phyloP scores from a whole-genome alignment of 352 stramenopile species.

The Halophytophthora polymorphica region DNA sequence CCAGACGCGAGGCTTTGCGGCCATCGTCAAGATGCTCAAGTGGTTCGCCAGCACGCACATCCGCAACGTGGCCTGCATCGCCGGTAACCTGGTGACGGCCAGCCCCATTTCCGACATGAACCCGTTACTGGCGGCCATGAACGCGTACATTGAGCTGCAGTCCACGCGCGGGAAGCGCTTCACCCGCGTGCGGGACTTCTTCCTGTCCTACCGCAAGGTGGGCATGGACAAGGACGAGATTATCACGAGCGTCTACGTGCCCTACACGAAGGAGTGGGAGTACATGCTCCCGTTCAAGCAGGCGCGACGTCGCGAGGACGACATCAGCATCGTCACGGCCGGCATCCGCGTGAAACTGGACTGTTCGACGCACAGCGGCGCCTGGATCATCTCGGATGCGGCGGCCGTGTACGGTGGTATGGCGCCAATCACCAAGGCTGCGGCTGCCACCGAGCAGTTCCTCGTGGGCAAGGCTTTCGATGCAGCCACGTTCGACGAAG shows the following conservation, averaged over 20 bases:
- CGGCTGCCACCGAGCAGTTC: constrained; percentile 49
- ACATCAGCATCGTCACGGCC: constrained; percentile 97
- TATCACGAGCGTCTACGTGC: constrained; percentile 90
- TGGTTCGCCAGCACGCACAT: constrained; percentile 98
- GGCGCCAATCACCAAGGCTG: constrained; percentile 63
- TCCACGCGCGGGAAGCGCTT: constrained; percentile 34
- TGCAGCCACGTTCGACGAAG: constrained; percentile 74
- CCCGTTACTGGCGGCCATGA: constrained; percentile 89
- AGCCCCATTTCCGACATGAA: constrained; percentile 98
- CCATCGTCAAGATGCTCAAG: constrained; percentile 89
- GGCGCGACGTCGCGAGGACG: constrained; percentile 92
- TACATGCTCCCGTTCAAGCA: constrained; percentile 96
- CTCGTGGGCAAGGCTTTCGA: constrained; percentile 84
- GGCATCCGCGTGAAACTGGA: constrained; percentile 88
- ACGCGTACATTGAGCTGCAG: constrained; percentile 65
- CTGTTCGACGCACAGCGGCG: constrained; percentile 52
- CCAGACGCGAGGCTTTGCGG: constrained; percentile 48
- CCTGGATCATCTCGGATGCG: constrained; percentile 67
- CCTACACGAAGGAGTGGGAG: constrained; percentile 84
- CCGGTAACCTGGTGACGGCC: constrained; percentile 95
- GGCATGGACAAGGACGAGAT: constrained; percentile 88
- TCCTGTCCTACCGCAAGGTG: constrained; percentile 93
- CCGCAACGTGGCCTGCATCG: constrained; percentile 94
- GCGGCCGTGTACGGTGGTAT: constrained; percentile 70
- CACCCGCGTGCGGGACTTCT: constrained; percentile 90